A percentile compares a stretch with the other conserved stretches of the same genome.
Conservation (phyloP, 2,329 filamentous ascomycete species). For the Bretziella fagacearum region DNA sequence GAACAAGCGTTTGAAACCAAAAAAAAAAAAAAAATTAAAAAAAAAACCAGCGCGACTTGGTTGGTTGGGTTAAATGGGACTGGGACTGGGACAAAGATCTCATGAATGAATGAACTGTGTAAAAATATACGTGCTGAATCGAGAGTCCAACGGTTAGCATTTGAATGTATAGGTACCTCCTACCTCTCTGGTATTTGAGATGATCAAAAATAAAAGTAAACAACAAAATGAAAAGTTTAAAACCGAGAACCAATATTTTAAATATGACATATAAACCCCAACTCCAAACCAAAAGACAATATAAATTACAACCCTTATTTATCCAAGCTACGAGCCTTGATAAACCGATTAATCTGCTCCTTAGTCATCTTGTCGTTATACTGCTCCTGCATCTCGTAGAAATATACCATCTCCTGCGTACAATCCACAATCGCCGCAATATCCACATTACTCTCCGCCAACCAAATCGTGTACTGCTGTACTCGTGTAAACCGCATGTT, state of each 20-base stretch:
- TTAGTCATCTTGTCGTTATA: conserved; percentile 43
- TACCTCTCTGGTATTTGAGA: background rate
- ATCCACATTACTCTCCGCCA: conserved; percentile 73
- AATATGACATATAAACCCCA: too few species aligned
- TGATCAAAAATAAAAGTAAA: background rate
- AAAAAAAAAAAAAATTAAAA: background rate
- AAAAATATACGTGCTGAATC: background rate
- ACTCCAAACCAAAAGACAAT: conserved; percentile 5
- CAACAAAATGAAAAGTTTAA: background rate
- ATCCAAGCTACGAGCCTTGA: conserved; percentile 40
- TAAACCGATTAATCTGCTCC: conserved; percentile 41
- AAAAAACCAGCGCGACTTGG: too few species aligned
- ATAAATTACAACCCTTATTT: conserved; percentile 23
- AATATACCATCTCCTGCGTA: conserved; percentile 77
- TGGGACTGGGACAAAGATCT: background rate
- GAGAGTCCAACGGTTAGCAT: too few species aligned
- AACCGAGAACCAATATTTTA: background rate
- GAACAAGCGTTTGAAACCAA: background rate
- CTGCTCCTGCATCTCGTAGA: conserved; percentile 56
- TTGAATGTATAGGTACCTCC: background rate
- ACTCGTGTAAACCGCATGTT: conserved; percentile 28
- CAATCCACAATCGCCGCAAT: conserved; percentile 74
- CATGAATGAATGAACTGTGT: conserved; percentile 11
- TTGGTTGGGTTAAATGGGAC: too few species aligned
- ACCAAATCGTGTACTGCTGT: conserved; percentile 52